Evolutionary conservation across 345 rosid species (phyloP).

Genomic region (Tarenaya hassleriana): DNA sequence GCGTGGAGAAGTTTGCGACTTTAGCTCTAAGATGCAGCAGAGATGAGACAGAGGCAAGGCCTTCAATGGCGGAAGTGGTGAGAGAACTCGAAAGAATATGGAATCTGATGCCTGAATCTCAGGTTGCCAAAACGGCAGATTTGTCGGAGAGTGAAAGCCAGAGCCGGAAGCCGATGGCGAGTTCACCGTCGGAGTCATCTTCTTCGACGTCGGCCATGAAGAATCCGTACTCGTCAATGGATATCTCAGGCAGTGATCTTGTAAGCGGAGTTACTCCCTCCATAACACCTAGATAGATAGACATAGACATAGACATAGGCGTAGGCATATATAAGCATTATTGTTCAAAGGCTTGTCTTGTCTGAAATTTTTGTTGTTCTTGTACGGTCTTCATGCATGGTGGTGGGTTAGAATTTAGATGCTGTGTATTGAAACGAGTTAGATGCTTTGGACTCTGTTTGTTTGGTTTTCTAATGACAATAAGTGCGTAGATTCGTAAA

Average conservation of each 20-base stretch:
- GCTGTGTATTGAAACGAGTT: no score
- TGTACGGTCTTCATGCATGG: no score
- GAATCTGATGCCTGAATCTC: slow-evolving; percentile 49
- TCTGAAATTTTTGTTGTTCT: no score
- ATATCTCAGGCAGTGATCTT: slow-evolving; percentile 86
- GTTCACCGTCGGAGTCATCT: slow-evolving; percentile 36
- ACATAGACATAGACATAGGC: no score
- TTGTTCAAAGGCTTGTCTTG: no score
- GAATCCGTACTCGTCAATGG: slow-evolving; percentile 55
- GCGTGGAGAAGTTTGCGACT: slow-evolving; percentile 64
- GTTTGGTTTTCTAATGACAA: no score
- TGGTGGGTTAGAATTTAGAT: no score
- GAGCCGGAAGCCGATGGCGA: not conserved
- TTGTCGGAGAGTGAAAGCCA: slow-evolving; percentile 11
- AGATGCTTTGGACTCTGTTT: no score
- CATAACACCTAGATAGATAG: slow-evolving; percentile 61
- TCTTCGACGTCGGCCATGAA: slow-evolving; percentile 36
- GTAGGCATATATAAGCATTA: no score
- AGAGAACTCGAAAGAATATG: slow-evolving; percentile 76
- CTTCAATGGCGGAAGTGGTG: slow-evolving; percentile 87
- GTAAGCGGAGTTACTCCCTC: slow-evolving; percentile 70
- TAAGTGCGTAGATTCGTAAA: slow-evolving; percentile 18
- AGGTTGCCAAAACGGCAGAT: slow-evolving; percentile 25
- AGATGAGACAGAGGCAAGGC: slow-evolving; percentile 70
- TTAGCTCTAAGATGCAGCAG: slow-evolving; percentile 72